Conservation (phyloP, 2,329 filamentous ascomycete genomes). For the Alternaria novae-zelandiae region DNA sequence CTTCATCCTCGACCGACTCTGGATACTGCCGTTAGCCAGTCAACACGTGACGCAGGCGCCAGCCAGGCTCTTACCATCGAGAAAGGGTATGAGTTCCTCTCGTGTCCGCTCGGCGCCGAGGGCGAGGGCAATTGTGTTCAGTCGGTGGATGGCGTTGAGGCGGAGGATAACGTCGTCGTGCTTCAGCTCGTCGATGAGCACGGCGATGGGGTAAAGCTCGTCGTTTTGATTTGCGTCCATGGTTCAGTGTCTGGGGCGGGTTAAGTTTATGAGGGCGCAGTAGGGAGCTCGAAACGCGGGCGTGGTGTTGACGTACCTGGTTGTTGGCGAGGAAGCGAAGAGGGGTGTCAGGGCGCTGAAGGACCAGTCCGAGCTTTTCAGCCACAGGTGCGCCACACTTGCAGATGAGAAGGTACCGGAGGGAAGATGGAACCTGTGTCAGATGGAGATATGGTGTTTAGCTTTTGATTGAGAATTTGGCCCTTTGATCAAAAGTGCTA, state of each 20-base stretch:
- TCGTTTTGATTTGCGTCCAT: slow-evolving; percentile 97
- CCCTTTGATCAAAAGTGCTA: neutral
- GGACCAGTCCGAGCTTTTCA: slow-evolving; percentile 18
- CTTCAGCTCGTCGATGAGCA: slow-evolving; percentile 99
- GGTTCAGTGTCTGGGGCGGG: slow-evolving; percentile 31
- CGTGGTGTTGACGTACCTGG: slow-evolving; percentile 46
- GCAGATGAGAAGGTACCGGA: neutral
- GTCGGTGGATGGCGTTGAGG: slow-evolving; percentile 96
- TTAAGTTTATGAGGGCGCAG: slow-evolving; percentile 34
- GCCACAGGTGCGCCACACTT: slow-evolving; percentile 4
- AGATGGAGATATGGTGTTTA: neutral
- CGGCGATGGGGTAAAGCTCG: slow-evolving; percentile 99
- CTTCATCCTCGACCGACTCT: slow-evolving; percentile 99
- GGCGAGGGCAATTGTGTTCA: slow-evolving; percentile 97
- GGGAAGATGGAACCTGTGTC: neutral
- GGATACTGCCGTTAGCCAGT: slow-evolving; percentile 44
- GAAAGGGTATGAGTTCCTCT: slow-evolving; percentile 97
- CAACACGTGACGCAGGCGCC: neutral
- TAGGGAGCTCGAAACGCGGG: slow-evolving; percentile 30
- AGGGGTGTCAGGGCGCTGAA: slow-evolving; percentile 29
- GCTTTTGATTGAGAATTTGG: neutral
- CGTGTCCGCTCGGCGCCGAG: slow-evolving; percentile 94
- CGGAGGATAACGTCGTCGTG: slow-evolving; percentile 98
- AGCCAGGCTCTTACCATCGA: slow-evolving; percentile 77
- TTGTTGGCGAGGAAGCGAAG: slow-evolving; percentile 37